These are phyloP conservation scores for Stygiomarasmius scandens DNA, from an alignment of 1,284 basidiomycete species.

Conservation along the genomic window DNA sequence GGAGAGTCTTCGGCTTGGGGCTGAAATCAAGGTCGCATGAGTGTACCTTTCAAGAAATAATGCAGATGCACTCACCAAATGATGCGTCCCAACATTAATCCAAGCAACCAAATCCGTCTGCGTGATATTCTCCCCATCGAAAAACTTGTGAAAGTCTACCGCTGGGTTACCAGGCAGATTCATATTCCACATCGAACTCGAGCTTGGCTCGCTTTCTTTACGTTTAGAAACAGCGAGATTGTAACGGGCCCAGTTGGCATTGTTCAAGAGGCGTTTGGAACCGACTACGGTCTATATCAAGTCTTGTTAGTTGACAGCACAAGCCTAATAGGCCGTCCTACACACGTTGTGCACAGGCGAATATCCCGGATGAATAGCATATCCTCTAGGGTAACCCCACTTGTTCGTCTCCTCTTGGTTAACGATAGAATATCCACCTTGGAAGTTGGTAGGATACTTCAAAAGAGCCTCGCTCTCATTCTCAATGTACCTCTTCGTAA, in stretches of 20 bases:
- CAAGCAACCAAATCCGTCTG: slow-evolving; percentile 67
- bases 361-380: slow-evolving; percentile 57
- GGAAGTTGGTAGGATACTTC: slow-evolving; percentile 55
- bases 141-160: slow-evolving; percentile 66
- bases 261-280: slow-evolving; percentile 58
- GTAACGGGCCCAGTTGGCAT: slow-evolving; percentile 67
- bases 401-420: slow-evolving; percentile 59
- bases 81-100: slow-evolving; percentile 65
- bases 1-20: slow-evolving; percentile 64
- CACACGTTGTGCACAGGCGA: slow-evolving; percentile 32
- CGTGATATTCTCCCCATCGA: slow-evolving; percentile 61
- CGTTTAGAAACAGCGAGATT: slow-evolving; percentile 59
- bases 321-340: background rate
- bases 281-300: slow-evolving; percentile 49
- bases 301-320: too few relatives aligned
- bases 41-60: background rate
- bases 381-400: slow-evolving; percentile 61
- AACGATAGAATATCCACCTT: slow-evolving; percentile 59
- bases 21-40: slow-evolving; percentile 21
- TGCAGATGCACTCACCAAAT: slow-evolving; percentile 39
- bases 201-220: slow-evolving; percentile 62
- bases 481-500: slow-evolving; percentile 49
- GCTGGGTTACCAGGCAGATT: slow-evolving; percentile 60
- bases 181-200: slow-evolving; percentile 62
- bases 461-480: slow-evolving; percentile 62